Evolutionary conservation across 371 early-diverging fungal species (phyloP).

Genomic region (Mortierella sp.): DNA sequence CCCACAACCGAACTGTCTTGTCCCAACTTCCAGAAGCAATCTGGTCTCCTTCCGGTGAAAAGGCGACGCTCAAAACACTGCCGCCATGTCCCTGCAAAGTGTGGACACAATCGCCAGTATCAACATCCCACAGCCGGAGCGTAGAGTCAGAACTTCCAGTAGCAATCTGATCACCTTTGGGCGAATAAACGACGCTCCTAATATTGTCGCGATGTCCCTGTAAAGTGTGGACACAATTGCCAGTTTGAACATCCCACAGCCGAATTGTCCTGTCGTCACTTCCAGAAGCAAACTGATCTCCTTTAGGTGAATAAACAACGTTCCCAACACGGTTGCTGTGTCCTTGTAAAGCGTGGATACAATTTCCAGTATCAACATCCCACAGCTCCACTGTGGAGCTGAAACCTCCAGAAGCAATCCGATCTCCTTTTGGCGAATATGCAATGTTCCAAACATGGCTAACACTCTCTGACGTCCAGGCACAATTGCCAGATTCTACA

Average conservation of each 20-base stretch:
- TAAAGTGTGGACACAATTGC: too few species aligned
- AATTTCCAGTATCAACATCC: background rate
- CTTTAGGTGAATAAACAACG: background rate
- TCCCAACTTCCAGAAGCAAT: too few species aligned
- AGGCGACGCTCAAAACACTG: background rate
- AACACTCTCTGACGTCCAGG: background rate
- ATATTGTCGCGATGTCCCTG: too few species aligned
- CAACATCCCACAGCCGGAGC: background rate
- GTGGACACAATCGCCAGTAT: background rate
- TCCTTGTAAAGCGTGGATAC: background rate
- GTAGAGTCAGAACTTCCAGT: too few species aligned
- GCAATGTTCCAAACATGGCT: too few species aligned
- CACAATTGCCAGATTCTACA: background rate
- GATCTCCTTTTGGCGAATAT: too few species aligned
- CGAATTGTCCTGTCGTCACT: too few species aligned
- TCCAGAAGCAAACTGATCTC: too few species aligned
- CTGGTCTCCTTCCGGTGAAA: background rate
- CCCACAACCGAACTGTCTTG: too few species aligned
- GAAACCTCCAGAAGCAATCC: background rate
- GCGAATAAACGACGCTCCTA: too few species aligned
- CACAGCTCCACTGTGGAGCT: background rate
- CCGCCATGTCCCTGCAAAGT: background rate
- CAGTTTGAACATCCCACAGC: too few species aligned
- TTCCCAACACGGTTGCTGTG: background rate
- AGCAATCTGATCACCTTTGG: too few species aligned